Conservation (phyloP, 805 yeast species). For the Metschnikowia cerradonensis region DNA sequence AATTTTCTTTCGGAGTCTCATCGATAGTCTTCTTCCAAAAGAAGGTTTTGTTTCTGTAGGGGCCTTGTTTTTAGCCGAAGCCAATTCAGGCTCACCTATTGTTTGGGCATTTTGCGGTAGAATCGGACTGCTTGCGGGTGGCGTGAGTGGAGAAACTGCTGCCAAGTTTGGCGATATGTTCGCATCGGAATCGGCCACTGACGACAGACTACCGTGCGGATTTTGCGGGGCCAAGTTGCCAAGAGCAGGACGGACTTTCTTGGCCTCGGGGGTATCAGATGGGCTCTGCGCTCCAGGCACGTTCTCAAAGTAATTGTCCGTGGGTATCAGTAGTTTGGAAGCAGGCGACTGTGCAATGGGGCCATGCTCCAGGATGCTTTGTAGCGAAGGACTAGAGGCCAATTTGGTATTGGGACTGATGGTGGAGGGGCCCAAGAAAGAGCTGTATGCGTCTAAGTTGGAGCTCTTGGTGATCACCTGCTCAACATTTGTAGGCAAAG, state of each 20-base stretch:
- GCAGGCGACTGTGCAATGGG: not conserved
- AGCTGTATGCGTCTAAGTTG: not conserved
- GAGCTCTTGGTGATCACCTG: not conserved
- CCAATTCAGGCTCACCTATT: not conserved
- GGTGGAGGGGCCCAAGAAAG: not conserved
- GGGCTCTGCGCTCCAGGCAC: not conserved
- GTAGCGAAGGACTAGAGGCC: slow-evolving; percentile 3
- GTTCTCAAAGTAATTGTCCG: slow-evolving; percentile 1
- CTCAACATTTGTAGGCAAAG: not conserved
- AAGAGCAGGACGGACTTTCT: not conserved
- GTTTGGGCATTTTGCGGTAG: not conserved
- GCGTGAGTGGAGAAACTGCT: slow-evolving; percentile 5
- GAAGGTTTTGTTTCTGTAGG: not conserved
- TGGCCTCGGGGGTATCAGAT: not conserved
- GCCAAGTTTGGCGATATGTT: not conserved
- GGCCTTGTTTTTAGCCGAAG: not conserved
- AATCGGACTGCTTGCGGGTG: slow-evolving; percentile 1
- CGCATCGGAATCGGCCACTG: not conserved
- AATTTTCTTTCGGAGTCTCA: slow-evolving; percentile 5
- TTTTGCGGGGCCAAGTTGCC: not conserved
- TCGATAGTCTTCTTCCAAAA: slow-evolving; percentile 9
- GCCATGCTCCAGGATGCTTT: slow-evolving; percentile 2
- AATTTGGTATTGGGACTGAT: not conserved
- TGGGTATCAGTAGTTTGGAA: not conserved
- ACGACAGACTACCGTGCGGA: not conserved